Base-by-base conservation (phyloP, 176 grass and related monocot species). In the Miscanthus lutarioriparius region DNA sequence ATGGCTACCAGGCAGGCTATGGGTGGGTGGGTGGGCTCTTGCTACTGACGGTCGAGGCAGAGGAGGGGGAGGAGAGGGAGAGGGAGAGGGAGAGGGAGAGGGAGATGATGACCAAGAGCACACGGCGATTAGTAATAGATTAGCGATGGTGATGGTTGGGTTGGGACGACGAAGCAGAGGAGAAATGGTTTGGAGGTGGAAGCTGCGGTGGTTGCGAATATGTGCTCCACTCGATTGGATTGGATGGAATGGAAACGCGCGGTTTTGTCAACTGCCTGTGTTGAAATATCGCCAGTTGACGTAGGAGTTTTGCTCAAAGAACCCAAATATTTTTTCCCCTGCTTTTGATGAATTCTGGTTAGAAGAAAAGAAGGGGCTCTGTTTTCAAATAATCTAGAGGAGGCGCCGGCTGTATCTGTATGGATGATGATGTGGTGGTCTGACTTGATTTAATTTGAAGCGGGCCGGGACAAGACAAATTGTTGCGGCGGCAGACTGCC, bases 171-270 rank as follows among this genome's bases (percentile, higher is more conserved):
- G 66, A 81, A 70, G 65, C 35, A 53, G 48, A 41, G 67, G 26
- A 70, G 47, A 19, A 81, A 67, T 15, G 62, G 63, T 3, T 6
- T 19, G 48, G 54, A 56, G 26, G 61, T 2, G 41, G 39, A 8
- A 22, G 17, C 6, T 27, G 25, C 12, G 67, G 67, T 82, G 14
- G 80, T 58, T 82, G 80, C 4, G 67, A 70, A 70, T 82, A 56
- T 51, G 40, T 53, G 45, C 40, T 43, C 40, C 40, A 43, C 40
- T 22, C 10, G 30, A 23, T 1, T 13, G 0, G 38, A 30, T 16
- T 45, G 13, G 36, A 26, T 1, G 26, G 16, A 49, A 51, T 4
- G 2, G 1, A 51, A 49, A 30, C 32, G 49, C 39, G 74, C 43
- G 74, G 32, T 76, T 77, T 61, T 39, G 75, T 40, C 75, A 68